Percentiles rank a stretch among this genome's conserved stretches.
Evolutionary conservation across 2,329 filamentous ascomycete species (phyloP).

Genomic region (Septoria linicola): DNA sequence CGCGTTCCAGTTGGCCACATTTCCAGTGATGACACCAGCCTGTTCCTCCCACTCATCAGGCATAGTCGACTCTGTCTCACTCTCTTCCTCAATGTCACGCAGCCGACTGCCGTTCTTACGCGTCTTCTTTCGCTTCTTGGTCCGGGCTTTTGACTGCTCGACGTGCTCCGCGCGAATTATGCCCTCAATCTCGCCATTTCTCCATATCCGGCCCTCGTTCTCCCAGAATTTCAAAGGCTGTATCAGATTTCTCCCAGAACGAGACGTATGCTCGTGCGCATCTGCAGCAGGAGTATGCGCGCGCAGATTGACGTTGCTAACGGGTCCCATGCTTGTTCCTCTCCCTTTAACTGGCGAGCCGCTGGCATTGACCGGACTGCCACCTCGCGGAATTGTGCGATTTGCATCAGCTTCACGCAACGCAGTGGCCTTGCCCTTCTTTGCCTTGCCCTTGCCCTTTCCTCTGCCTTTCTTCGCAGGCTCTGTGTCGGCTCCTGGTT

Average conservation of each 20-base stretch:
- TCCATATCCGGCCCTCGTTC: conserved; percentile 73
- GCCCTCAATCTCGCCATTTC: conserved; percentile 69
- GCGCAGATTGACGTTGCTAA: conserved; percentile 40
- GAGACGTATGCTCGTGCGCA: conserved; percentile 60
- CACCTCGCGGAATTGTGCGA: conserved; percentile 23
- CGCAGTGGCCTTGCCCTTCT: conserved; percentile 21
- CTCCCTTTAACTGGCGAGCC: conserved; percentile 27
- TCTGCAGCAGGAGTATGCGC: conserved; percentile 46
- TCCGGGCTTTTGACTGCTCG: conserved; percentile 34
- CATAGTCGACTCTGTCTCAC: conserved; percentile 55
- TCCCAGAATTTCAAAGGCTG: conserved; percentile 82
- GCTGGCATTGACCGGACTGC: conserved; percentile 24
- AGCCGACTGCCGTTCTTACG: conserved; percentile 38
- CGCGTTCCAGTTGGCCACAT: conserved; percentile 58
- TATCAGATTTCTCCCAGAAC: conserved; percentile 75
- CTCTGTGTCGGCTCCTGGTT: conserved; percentile 15
- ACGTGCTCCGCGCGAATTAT: conserved; percentile 72
- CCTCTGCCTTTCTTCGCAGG: conserved; percentile 19
- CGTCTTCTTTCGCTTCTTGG: conserved; percentile 34
- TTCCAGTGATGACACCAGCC: conserved; percentile 63
- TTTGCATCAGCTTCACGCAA: conserved; percentile 28
- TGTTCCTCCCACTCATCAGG: conserved; percentile 69
- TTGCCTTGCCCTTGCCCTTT: conserved; percentile 18
- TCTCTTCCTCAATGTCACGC: conserved; percentile 41
- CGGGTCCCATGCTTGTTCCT: conserved; percentile 32